Conservation (phyloP, 768 basidiomycete genomes). For the Pleurotus tuber-regium region DNA sequence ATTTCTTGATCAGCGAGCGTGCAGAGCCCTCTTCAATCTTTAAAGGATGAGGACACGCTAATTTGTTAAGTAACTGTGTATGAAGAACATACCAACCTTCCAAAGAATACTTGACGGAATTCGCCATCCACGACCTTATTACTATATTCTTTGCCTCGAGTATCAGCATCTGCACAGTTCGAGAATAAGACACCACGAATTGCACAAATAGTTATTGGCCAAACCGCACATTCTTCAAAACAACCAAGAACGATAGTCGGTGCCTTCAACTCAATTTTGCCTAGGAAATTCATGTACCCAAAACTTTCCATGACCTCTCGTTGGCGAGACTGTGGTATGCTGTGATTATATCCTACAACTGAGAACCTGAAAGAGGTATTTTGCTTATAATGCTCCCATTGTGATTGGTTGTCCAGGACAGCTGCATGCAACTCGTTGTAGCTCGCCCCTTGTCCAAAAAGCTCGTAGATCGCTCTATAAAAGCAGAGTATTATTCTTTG, state of each 20-base stretch:
- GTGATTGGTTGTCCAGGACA: conserved; percentile 38
- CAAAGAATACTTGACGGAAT: conserved; percentile 75
- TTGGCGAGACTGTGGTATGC: conserved; percentile 66
- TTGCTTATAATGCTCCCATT: conserved; percentile 59
- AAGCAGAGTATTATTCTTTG: conserved; percentile 7
- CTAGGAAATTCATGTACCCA: conserved; percentile 78
- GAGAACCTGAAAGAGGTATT: conserved; percentile 81
- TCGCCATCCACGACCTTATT: conserved; percentile 51
- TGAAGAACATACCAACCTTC: conserved; percentile 69
- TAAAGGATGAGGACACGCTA: background rate
- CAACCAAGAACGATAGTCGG: conserved; percentile 73
- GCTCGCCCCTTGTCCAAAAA: conserved; percentile 66
- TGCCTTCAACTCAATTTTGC: conserved; percentile 77
- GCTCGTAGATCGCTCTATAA: conserved; percentile 70
- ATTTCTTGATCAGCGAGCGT: conserved; percentile 62
- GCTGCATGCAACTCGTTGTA: conserved; percentile 70
- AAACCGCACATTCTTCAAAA: conserved; percentile 78
- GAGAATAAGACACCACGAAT: conserved; percentile 17
- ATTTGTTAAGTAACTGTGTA: background rate
- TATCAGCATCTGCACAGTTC: conserved; percentile 42
- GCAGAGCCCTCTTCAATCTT: conserved; percentile 65
- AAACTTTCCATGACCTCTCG: conserved; percentile 74
- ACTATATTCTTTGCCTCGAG: conserved; percentile 39
- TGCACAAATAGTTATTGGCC: conserved; percentile 6
- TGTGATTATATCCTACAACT: conserved; percentile 72